Evolutionary conservation across 805 yeast species (phyloP).

Genomic region (Yamadazyma olivae): DNA sequence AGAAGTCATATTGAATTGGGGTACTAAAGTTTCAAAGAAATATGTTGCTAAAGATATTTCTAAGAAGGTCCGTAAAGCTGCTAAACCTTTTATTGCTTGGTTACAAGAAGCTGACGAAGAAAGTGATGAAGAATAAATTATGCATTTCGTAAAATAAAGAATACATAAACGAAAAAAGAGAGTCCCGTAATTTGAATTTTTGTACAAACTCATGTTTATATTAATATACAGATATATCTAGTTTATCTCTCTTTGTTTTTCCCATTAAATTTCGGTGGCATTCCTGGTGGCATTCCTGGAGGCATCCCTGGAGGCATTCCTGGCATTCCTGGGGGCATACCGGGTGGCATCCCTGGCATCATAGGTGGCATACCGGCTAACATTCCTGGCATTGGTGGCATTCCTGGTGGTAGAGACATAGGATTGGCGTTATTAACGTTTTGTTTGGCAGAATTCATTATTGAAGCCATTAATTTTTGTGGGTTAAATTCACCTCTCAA

Average conservation of each 20-base stretch:
- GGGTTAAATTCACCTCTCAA: slow-evolving; percentile 79
- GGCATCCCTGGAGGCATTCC: slow-evolving; percentile 14
- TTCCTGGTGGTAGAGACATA: slow-evolving; percentile 17
- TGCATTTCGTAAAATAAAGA: no score
- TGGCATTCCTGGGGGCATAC: slow-evolving; percentile 2
- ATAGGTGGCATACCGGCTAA: slow-evolving; percentile 21
- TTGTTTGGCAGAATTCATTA: slow-evolving; percentile 36
- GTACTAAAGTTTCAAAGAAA: slow-evolving; percentile 87
- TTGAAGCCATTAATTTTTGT: slow-evolving; percentile 67
- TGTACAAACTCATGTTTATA: no score
- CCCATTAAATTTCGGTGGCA: slow-evolving; percentile 9
- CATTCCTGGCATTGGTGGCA: slow-evolving; percentile 15
- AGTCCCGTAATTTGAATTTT: neutral
- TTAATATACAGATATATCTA: slow-evolving; percentile 1
- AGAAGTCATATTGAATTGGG: slow-evolving; percentile 79
- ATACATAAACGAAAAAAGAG: no score
- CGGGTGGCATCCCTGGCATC: slow-evolving; percentile 13
- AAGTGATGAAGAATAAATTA: slow-evolving; percentile 55
- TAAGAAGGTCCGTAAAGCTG: slow-evolving; percentile 93
- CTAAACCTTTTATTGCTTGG: slow-evolving; percentile 95
- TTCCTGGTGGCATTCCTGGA: slow-evolving; percentile 12
- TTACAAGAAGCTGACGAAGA: slow-evolving; percentile 90
- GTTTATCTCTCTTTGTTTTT: neutral
- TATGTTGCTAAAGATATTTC: slow-evolving; percentile 89
- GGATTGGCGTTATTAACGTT: slow-evolving; percentile 15